These are phyloP conservation scores for Tetragonia tetragonoides DNA, from an alignment of 148 eudicot genomes.

Conservation along the genomic window DNA sequence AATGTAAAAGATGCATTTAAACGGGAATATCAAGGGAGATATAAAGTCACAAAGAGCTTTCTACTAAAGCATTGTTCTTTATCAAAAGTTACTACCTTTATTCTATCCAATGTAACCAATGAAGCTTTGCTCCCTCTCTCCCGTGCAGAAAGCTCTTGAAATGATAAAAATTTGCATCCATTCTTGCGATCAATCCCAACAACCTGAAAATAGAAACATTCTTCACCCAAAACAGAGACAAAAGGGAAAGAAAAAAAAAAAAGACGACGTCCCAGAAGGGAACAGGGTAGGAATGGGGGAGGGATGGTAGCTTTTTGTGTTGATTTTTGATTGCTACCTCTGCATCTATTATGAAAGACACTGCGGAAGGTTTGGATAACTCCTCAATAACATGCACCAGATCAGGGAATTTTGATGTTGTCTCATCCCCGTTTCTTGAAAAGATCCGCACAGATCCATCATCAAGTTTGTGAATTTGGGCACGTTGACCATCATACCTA, in stretches of 20 bases:
- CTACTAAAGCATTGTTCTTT: neutral
- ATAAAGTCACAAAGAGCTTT: neutral
- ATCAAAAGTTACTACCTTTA: slow-evolving; percentile 52
- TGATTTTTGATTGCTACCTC: slow-evolving; percentile 50
- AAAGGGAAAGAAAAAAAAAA: neutral
- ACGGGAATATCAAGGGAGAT: no score
- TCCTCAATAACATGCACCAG: slow-evolving; percentile 70
- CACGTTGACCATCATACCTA: slow-evolving; percentile 99
- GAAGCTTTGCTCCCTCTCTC: slow-evolving; percentile 86
- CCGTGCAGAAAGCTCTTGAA: slow-evolving; percentile 86
- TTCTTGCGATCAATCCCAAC: slow-evolving; percentile 89
- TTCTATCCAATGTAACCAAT: slow-evolving; percentile 54
- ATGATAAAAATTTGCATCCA: slow-evolving; percentile 72
- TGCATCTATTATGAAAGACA: slow-evolving; percentile 74
- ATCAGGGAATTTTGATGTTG: slow-evolving; percentile 86
- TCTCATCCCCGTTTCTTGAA: slow-evolving; percentile 96
- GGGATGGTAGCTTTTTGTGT: slow-evolving; percentile 3
- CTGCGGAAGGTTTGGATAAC: slow-evolving; percentile 48
- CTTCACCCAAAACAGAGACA: slow-evolving; percentile 5
- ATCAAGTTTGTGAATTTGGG: slow-evolving; percentile 81
- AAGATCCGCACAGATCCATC: slow-evolving; percentile 87
- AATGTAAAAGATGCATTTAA: neutral
- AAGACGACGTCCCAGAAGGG: neutral
- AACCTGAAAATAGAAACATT: slow-evolving; percentile 48
- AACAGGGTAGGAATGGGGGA: no score